Base-by-base conservation (phyloP, 2,329 filamentous ascomycete genomes). In the Neopestalotiopsis sp. region DNA sequence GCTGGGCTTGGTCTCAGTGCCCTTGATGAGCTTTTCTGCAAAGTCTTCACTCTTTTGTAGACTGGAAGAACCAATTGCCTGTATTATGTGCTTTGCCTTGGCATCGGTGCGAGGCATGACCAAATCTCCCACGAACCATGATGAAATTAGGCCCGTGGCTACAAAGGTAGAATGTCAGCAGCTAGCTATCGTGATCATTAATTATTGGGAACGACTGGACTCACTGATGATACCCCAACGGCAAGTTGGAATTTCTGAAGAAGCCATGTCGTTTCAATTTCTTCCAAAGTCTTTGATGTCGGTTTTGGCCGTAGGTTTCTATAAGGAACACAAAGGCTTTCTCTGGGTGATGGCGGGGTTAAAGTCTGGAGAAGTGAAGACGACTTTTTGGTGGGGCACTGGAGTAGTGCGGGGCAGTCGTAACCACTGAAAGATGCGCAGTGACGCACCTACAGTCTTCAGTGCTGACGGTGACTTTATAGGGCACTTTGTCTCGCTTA, bases 91-190 rank as follows among this genome's bases (percentile, higher is more conserved):
- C 5, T 75, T 79, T 34, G 80, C 81, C 65, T 79, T 76, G 1
- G 79, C 77, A 45, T 80, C 75, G 3, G 74, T 32, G 14, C 82
- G 77, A 6, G 77, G 69, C n/a, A 82, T 72, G 9, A 80, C 69
- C 4, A 86, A 74, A 69, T 85, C 83, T 5, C 73, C 72, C 0
- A 84, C 81, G 70, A 85, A 85, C 82, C 82, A 85, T 13, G 79
- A 81, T 1, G 82, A 82, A 63, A 86, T 84, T 61, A 81, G 73
- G 17, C 83, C 83, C 1, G 82, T 84, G 53, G 79, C 65, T 67
- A 17, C 81, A 68, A 49, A 7, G 57, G 6, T 3, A 14, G 34
- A 20, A 56, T 66, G 13, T 65, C 58, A 17, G 42, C 20, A 14
- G 12, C 7, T 9, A 6, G 24, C 24, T 24, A 38, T 5, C n/a